Percentiles rank a stretch among this genome's conserved stretches.
These are phyloP conservation scores for Arthrocladium fulminans DNA, from an alignment of 2,329 filamentous ascomycete species.

Conservation along the genomic window DNA sequence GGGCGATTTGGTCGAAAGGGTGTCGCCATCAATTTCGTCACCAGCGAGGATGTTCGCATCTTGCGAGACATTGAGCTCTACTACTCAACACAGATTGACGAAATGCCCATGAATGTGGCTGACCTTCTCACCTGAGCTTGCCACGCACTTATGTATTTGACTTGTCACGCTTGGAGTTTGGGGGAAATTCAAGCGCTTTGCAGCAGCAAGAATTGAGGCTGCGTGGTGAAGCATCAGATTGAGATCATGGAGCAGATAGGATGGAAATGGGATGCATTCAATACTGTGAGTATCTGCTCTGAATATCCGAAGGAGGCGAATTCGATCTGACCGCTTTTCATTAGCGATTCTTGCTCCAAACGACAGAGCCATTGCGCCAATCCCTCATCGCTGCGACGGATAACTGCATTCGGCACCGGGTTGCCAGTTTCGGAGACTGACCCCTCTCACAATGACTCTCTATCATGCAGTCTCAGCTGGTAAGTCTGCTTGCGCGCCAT, in stretches of 20 bases:
- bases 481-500: no score
- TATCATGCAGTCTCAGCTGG: no score
- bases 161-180: background rate
- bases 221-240: background rate
- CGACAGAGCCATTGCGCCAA: no score
- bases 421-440: no score
- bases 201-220: background rate
- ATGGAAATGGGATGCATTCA: conserved; percentile 10
- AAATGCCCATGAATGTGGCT: conserved; percentile 95
- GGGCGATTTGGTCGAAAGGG: conserved; percentile 95
- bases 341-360: background rate
- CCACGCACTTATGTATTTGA: no score
- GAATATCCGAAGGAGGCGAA: background rate
- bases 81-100: conserved; percentile 93
- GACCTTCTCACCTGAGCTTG: conserved; percentile 40
- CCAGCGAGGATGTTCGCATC: conserved; percentile 94
- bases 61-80: conserved; percentile 94
- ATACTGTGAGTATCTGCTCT: conserved; percentile 3
- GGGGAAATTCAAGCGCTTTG: background rate
- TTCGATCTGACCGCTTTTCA: background rate
- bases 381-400: no score
- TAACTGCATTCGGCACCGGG: no score
- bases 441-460: no score
- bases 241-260: conserved; percentile 1
- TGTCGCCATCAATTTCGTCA: conserved; percentile 99